phyloP scores from a whole-genome alignment of 2,329 filamentous ascomycete genomes.

The Ophidiomyces ophidiicola region DNA sequence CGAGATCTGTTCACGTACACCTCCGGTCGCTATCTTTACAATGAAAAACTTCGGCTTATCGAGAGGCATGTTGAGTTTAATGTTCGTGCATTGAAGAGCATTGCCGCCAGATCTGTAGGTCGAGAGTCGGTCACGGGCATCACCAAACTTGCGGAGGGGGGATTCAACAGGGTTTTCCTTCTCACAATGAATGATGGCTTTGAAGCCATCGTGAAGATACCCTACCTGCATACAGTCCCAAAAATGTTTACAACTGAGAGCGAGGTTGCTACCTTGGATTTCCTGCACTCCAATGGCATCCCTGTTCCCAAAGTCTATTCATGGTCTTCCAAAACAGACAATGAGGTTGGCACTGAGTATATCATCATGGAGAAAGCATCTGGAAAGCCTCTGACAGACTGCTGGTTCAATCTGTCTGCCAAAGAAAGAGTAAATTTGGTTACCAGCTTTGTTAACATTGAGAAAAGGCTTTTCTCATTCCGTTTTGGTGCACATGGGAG shows the following conservation, averaged over 20 bases:
- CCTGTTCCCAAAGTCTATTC: conserved; percentile 28
- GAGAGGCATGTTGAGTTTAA: conserved; percentile 14
- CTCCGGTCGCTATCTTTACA: conserved; percentile 13
- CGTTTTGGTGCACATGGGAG: conserved; percentile 10
- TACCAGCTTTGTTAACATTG: conserved; percentile 14
- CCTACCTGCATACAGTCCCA: conserved; percentile 18
- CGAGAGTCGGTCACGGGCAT: conserved; percentile 9
- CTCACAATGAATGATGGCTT: conserved; percentile 18
- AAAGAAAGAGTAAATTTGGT: conserved; percentile 14
- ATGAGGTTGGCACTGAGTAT: conserved; percentile 31
- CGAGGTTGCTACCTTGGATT: conserved; percentile 28
- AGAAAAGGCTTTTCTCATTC: conserved; percentile 12
- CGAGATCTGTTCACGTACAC: conserved; percentile 13
- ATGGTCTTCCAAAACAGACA: conserved; percentile 25
- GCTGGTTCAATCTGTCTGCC: conserved; percentile 21
- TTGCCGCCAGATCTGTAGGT: conserved; percentile 8
- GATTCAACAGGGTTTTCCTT: conserved; percentile 19
- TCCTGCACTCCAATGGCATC: conserved; percentile 23
- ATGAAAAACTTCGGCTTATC: conserved; percentile 12
- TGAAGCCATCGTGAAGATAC: conserved; percentile 20
- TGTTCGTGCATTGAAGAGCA: conserved; percentile 13
- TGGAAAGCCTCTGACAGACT: conserved; percentile 23
- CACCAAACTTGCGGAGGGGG: conserved; percentile 19
- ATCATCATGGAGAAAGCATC: conserved; percentile 30
- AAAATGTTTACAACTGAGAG: conserved; percentile 21